Conservation (phyloP, 2,329 filamentous ascomycete species). For the Onygenales sp. region DNA sequence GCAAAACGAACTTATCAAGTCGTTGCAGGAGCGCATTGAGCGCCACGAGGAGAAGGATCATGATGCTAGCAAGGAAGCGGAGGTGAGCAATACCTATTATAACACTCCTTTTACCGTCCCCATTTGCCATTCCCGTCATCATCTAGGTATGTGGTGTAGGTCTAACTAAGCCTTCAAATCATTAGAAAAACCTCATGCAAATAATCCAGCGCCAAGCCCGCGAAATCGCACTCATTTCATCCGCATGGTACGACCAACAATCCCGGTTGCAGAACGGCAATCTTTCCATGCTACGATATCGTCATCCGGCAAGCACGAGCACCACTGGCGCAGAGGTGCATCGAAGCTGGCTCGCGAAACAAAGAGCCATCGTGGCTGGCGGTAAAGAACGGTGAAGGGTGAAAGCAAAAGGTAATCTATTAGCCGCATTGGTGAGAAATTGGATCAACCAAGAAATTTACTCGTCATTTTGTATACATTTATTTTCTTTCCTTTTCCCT, state of each 20-base stretch:
- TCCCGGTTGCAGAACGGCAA: slow-evolving; percentile 36
- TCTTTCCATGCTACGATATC: slow-evolving; percentile 30
- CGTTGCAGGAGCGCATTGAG: slow-evolving; percentile 31
- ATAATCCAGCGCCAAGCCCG: slow-evolving; percentile 32
- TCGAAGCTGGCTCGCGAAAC: slow-evolving; percentile 36
- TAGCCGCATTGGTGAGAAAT: no score
- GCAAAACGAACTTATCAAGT: slow-evolving; percentile 34
- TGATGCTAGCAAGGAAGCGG: slow-evolving; percentile 29
- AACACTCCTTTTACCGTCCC: neutral
- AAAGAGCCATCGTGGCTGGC: slow-evolving; percentile 22
- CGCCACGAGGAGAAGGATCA: slow-evolving; percentile 31
- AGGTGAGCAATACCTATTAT: slow-evolving; percentile 20
- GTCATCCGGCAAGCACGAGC: slow-evolving; percentile 21
- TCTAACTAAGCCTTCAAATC: neutral
- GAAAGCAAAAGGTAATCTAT: neutral
- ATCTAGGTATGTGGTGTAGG: no score
- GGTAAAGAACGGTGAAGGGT: neutral
- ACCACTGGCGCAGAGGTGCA: slow-evolving; percentile 26
- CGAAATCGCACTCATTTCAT: slow-evolving; percentile 36
- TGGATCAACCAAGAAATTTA: no score
- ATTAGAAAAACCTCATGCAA: slow-evolving; percentile 31
- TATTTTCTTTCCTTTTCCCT: no score
- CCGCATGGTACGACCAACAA: slow-evolving; percentile 40
- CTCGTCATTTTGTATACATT: no score
- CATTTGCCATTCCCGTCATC: neutral